phyloP scores from a whole-genome alignment of 371 early-diverging fungal genomes.

The Mortierella polycephala region DNA sequence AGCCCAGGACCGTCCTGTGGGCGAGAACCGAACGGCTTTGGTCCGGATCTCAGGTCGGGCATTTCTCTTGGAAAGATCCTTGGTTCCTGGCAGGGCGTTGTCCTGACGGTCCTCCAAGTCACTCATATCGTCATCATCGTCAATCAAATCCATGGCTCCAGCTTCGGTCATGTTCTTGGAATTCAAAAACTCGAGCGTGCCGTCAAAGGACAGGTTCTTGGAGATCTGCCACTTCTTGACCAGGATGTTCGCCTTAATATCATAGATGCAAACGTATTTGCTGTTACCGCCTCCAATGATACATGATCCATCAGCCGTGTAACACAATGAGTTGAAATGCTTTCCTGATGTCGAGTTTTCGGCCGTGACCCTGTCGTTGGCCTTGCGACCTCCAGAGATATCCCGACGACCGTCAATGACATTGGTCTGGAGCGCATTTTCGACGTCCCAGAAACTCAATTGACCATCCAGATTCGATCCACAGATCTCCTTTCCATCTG shows the following conservation, averaged over 20 bases:
- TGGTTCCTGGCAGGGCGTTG: conserved; percentile 87
- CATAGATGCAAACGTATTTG: conserved; percentile 96
- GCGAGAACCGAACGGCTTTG: conserved; percentile 89
- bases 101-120: conserved; percentile 90
- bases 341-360: conserved; percentile 88
- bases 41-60: conserved; percentile 85
- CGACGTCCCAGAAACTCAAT: conserved; percentile 92
- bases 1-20: conserved; percentile 94
- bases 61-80: conserved; percentile 83
- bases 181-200: conserved; percentile 90
- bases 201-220: conserved; percentile 91
- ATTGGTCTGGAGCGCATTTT: conserved; percentile 71
- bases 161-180: conserved; percentile 94
- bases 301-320: conserved; percentile 92
- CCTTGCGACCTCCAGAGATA: conserved; percentile 89
- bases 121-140: conserved; percentile 78
- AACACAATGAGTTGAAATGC: conserved; percentile 91
- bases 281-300: conserved; percentile 95
- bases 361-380: conserved; percentile 80
- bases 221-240: conserved; percentile 93
- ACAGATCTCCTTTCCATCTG: conserved; percentile 90
- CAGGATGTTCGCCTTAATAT: conserved; percentile 77
- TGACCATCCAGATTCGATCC: conserved; percentile 93
- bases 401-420: conserved; percentile 94
- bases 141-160: conserved; percentile 86